Conservation (phyloP, 345 rosid genomes). For the Rubroshorea leprosula region DNA sequence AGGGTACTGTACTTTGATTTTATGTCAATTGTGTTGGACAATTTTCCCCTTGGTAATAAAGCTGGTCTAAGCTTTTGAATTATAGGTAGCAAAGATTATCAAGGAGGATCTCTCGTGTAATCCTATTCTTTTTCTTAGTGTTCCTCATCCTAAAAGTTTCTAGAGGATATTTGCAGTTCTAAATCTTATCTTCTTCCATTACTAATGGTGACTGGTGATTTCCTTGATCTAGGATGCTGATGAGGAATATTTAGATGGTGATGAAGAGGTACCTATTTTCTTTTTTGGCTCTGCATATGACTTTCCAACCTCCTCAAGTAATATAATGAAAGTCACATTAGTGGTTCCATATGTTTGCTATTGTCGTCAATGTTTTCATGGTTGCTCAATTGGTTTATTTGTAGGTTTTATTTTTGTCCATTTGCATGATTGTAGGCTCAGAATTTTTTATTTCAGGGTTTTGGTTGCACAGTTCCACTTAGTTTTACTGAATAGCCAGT, state of each 20-base stretch:
- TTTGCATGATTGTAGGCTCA: too few species aligned
- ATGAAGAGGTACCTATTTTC: conserved; percentile 66
- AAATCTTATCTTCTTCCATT: background rate
- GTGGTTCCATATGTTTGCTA: too few species aligned
- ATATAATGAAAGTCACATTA: too few species aligned
- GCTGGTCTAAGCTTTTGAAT: background rate
- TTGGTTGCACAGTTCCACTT: too few species aligned
- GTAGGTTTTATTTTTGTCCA: too few species aligned
- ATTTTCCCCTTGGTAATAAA: conserved; percentile 3
- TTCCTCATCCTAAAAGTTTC: conserved; percentile 52
- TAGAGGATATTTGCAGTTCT: too few species aligned
- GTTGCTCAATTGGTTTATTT: background rate
- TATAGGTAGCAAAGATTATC: conserved; percentile 86
- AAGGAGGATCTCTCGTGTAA: conserved; percentile 94
- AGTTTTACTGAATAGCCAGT: too few species aligned
- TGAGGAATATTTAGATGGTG: conserved; percentile 62
- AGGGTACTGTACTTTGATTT: background rate
- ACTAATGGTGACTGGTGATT: conserved; percentile 5
- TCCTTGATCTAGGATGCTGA: conserved; percentile 55
- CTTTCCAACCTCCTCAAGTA: background rate
- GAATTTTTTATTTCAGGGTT: background rate
- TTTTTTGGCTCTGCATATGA: background rate
- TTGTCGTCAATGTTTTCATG: background rate
- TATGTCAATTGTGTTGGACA: too few species aligned
- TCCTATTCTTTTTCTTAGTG: conserved; percentile 84